These are phyloP conservation scores for Penicillium rolfsii DNA, from an alignment of 2,329 filamentous ascomycete species.

Conservation along the genomic window DNA sequence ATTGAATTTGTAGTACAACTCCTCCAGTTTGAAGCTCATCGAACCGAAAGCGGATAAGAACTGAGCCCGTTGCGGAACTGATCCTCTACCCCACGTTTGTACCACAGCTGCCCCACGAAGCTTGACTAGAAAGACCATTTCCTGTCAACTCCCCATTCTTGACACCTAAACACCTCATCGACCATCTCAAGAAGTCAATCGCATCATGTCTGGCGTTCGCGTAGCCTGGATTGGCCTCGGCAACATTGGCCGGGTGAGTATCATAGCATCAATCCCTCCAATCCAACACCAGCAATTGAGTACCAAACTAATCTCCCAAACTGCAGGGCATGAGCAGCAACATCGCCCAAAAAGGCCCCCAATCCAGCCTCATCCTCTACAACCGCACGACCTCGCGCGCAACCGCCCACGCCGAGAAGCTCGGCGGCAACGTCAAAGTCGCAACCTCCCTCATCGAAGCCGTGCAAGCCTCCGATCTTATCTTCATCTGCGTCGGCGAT, in stretches of 20 bases:
- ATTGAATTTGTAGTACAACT: not conserved
- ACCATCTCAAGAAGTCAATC: not conserved
- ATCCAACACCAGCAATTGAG: not conserved
- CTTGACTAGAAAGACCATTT: conserved; percentile 1
- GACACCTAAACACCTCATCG: not conserved
- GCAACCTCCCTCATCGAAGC: conserved; percentile 67
- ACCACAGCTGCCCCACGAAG: conserved; percentile 19
- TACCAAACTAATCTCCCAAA: conserved; percentile 13
- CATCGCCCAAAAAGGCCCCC: conserved; percentile 73
- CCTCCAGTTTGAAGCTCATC: not conserved
- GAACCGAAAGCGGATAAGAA: conserved; percentile 12
- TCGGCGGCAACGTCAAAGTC: conserved; percentile 64
- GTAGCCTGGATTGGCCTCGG: conserved; percentile 81
- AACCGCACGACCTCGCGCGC: conserved; percentile 75
- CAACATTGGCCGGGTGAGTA: conserved; percentile 78
- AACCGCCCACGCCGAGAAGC: conserved; percentile 62
- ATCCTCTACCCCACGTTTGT: conserved; percentile 17
- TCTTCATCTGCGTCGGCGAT: conserved; percentile 80
- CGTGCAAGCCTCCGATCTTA: conserved; percentile 70
- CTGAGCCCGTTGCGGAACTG: conserved; percentile 11
- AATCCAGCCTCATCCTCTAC: conserved; percentile 72
- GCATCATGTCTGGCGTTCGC: conserved; percentile 46
- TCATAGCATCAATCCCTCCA: not conserved
- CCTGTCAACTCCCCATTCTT: not conserved
- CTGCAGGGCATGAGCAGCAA: conserved; percentile 80